Evolutionary conservation across 148 eudicot species (phyloP).

Genomic region (Silene conica): DNA sequence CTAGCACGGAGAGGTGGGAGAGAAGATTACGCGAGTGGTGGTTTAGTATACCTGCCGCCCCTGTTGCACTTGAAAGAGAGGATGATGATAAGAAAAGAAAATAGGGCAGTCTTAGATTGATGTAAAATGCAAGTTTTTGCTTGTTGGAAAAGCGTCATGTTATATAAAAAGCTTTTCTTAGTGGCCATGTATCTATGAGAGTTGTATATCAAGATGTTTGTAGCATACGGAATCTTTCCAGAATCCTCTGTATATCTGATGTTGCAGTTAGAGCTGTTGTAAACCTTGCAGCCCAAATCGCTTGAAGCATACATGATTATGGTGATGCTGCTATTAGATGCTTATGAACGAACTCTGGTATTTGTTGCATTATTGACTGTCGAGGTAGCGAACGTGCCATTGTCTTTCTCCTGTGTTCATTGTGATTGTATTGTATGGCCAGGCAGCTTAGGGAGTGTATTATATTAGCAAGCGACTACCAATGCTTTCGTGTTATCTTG

Average conservation of each 20-base stretch:
- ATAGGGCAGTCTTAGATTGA: conserved; percentile 6
- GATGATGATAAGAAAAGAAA: conserved; percentile 70
- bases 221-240: not conserved
- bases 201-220: conserved; percentile 18
- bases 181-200: conserved; percentile 6
- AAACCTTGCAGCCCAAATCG: not conserved
- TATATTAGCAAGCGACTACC: too few species aligned
- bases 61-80: conserved; percentile 59
- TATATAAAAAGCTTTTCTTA: conserved; percentile 5
- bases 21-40: conserved; percentile 90
- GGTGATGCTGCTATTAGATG: too few species aligned
- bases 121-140: conserved; percentile 4
- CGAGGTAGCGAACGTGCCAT: too few species aligned
- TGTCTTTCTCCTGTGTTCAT: too few species aligned
- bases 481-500: too few species aligned
- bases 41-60: conserved; percentile 97
- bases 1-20: conserved; percentile 60
- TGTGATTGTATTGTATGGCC: too few species aligned
- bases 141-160: conserved; percentile 9
- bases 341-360: too few species aligned
- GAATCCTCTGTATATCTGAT: not conserved
- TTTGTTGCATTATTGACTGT: too few species aligned
- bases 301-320: too few species aligned
- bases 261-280: not conserved
- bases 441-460: too few species aligned